Percentiles rank a stretch among this genome's conserved stretches.
phyloP scores from a whole-genome alignment of 495 filamentous ascomycete genomes.

The Trichocladium uniseriatum region DNA sequence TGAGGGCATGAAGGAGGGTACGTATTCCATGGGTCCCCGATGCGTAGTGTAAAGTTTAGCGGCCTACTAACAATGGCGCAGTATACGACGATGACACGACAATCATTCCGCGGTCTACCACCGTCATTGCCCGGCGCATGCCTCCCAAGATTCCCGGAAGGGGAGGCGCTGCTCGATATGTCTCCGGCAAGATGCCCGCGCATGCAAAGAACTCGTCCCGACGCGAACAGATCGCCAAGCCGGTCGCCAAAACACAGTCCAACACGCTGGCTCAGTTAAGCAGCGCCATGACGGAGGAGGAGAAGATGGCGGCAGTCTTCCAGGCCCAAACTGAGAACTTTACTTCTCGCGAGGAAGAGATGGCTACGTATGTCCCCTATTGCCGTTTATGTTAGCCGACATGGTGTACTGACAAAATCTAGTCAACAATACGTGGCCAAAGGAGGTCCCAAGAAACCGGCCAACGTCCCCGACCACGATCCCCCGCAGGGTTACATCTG shows the following conservation, averaged over 20 bases:
- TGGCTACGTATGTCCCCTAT: constrained; percentile 69
- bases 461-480: constrained; percentile 78
- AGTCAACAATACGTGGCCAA: constrained; percentile 47
- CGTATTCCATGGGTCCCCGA: constrained; percentile 19
- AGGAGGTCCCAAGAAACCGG: constrained; percentile 48
- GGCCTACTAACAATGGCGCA: constrained; percentile 32
- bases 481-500: constrained; percentile 91
- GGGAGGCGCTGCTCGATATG: constrained; percentile 88
- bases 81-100: constrained; percentile 96
- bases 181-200: constrained; percentile 91
- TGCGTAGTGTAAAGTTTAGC: too few species aligned
- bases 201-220: constrained; percentile 74
- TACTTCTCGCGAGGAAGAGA: constrained; percentile 78
- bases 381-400: not conserved
- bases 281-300: constrained; percentile 75
- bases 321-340: constrained; percentile 77
- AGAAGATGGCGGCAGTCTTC: constrained; percentile 84
- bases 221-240: constrained; percentile 49
- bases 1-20: constrained; percentile 79
- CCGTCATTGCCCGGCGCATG: constrained; percentile 80
- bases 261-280: constrained; percentile 52
- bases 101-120: constrained; percentile 87
- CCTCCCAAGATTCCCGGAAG: constrained; percentile 72
- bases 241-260: constrained; percentile 44
- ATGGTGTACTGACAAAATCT: constrained; percentile 28